phyloP scores from a whole-genome alignment of 2,329 filamentous ascomycete genomes.

The Colletotrichum endophyticum region DNA sequence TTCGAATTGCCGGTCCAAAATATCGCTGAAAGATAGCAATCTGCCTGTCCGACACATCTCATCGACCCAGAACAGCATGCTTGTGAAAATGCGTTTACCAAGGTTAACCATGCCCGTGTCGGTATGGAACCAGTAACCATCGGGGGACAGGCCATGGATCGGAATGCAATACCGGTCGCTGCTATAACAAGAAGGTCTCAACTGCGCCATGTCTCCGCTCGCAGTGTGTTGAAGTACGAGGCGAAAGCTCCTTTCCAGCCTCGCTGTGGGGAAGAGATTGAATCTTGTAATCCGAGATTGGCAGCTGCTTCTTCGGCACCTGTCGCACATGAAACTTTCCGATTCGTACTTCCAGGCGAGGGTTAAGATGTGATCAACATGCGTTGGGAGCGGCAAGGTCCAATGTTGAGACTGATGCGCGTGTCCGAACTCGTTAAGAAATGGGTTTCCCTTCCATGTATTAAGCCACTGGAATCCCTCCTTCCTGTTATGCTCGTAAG shows the following conservation, averaged over 20 bases:
- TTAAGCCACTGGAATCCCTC: accelerated
- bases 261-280: neutral
- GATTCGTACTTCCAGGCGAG: neutral
- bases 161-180: accelerated
- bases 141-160: accelerated
- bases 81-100: neutral
- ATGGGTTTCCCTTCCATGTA: neutral
- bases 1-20: neutral
- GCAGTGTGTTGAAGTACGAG: neutral
- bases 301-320: too few species aligned
- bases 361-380: accelerated
- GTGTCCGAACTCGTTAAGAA: accelerated
- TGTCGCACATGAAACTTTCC: neutral
- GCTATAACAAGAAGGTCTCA: neutral
- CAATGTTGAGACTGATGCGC: neutral
- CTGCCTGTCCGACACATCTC: neutral
- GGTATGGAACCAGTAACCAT: accelerated
- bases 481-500: accelerated
- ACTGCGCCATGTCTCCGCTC: neutral
- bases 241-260: accelerated
- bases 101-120: accelerated
- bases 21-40: neutral
- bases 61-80: neutral
- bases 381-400: neutral
- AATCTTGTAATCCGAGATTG: accelerated